Evolutionary conservation across 2,329 filamentous ascomycete species (phyloP).

Genomic region (Talaromyces verruculosus): DNA sequence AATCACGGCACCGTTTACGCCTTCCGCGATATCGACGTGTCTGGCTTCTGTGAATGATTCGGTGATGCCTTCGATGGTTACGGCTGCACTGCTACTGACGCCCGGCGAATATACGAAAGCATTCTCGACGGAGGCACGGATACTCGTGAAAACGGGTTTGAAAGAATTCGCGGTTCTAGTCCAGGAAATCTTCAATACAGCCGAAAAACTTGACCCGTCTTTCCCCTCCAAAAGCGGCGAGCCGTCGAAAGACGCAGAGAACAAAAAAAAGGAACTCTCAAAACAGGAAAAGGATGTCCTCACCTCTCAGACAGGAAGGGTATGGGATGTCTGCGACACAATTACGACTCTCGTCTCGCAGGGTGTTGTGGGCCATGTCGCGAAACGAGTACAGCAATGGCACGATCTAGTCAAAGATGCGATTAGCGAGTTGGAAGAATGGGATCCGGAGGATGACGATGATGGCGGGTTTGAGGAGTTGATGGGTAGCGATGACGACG

Average conservation of each 20-base stretch:
- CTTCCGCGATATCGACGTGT: constrained; percentile 69
- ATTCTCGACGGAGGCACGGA: constrained; percentile 64
- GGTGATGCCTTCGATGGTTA: constrained; percentile 72
- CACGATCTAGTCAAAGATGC: constrained; percentile 76
- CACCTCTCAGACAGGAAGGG: constrained; percentile 69
- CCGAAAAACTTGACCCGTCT: constrained; percentile 38
- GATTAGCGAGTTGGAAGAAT: constrained; percentile 81
- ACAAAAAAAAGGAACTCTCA: constrained; percentile 30
- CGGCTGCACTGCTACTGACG: constrained; percentile 66
- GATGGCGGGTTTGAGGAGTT: constrained; percentile 52
- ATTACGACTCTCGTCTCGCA: constrained; percentile 62
- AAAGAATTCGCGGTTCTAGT: constrained; percentile 64
- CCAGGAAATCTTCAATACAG: constrained; percentile 55
- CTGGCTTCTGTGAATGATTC: constrained; percentile 70
- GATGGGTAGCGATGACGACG: constrained; percentile 31
- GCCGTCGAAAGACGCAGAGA: constrained; percentile 22
- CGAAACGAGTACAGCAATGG: constrained; percentile 71
- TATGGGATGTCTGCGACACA: constrained; percentile 82
- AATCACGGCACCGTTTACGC: constrained; percentile 82
- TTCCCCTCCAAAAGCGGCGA: not conserved
- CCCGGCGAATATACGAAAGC: constrained; percentile 61
- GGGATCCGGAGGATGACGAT: constrained; percentile 71
- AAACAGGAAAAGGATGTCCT: constrained; percentile 50
- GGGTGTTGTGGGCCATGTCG: constrained; percentile 69
- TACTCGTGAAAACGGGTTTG: constrained; percentile 60